These are phyloP conservation scores for Gaillardinia entomophila DNA, from an alignment of 805 yeast genomes.

Conservation along the genomic window DNA sequence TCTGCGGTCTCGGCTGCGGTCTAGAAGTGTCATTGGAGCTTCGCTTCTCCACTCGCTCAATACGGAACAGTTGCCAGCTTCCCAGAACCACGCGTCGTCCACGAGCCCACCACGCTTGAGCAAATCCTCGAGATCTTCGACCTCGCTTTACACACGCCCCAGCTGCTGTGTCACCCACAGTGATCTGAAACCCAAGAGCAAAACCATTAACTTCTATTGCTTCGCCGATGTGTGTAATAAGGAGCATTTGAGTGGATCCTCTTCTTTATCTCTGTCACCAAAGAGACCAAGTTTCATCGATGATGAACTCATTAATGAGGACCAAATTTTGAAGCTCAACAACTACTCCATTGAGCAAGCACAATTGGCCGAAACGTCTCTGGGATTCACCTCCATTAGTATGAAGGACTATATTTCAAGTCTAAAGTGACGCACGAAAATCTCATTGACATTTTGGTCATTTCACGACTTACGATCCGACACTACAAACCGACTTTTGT, in stretches of 20 bases:
- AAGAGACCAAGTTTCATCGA: too few species aligned
- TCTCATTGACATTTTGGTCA: too few species aligned
- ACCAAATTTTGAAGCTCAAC: too few species aligned
- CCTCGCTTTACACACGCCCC: background rate
- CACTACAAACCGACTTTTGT: too few species aligned
- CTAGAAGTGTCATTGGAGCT: conserved; percentile 1
- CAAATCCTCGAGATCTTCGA: background rate
- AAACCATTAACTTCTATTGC: conserved; percentile 26
- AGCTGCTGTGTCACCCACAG: background rate
- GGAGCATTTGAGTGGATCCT: too few species aligned
- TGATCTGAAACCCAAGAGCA: background rate
- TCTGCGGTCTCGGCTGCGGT: conserved; percentile 14
- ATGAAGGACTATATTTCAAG: conserved; percentile 17
- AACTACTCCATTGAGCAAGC: too few species aligned
- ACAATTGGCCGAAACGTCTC: too few species aligned
- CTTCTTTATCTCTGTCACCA: too few species aligned
- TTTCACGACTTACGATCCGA: too few species aligned
- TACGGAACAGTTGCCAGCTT: background rate
- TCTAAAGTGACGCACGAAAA: too few species aligned
- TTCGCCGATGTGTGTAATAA: conserved; percentile 24
- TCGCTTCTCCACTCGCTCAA: background rate
- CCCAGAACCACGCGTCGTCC: background rate
- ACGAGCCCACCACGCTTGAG: background rate
- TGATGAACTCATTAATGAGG: too few species aligned
- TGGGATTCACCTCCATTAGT: conserved; percentile 12